Base-by-base conservation (phyloP, 1,139 yeast genomes). In the Torulaspora globosa region DNA sequence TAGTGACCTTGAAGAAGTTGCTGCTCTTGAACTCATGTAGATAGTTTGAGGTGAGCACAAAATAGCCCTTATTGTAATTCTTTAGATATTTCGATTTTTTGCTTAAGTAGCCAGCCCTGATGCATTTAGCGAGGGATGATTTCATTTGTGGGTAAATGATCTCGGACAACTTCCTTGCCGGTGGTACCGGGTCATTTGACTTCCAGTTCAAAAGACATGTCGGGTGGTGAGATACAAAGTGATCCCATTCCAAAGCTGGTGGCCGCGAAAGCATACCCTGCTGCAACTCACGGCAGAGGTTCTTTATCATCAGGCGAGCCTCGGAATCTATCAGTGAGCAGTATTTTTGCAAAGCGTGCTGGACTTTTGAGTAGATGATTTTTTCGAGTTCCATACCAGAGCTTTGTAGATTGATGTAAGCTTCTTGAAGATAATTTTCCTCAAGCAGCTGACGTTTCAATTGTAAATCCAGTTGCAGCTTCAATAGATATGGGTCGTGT, bases 311-410 rank as follows among this genome's bases (percentile, higher is more conserved):
- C 1, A 81, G 61, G 30, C 79, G 73, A 36, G 82, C 74, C 60
- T 84, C 88, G 4, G 75, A 67, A 50, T 75, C 77, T 24, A 84
- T 73, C 47, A 80, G 66, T 41, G 73, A 71, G 39, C 81, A 71
- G 57, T 80, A 83, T 50, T 71, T 72, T 44, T 74, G 73, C 50
- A 83, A 65, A 51, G 82, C 74, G 49, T 73, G 74, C 63, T 84
- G 89, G 31, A 84, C 70, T 58, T 82, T 89, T 43, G 75, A 63
- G 39, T 77, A 85, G 18, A 84, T 75, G 51, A 84, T 84, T 51
- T 80, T 76, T 59, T 84, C 92, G 52, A 84, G 69, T 60, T 82
- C 82, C 49, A 83, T 75, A 21, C 87, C 84, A n/a, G 87, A 79
- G 35, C 72, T 73, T 65, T 84, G 92, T 51, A 84, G 68, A 60